These are phyloP conservation scores for Fraxinus cuspidata DNA, from an alignment of 257 asterid species.

Conservation along the genomic window DNA sequence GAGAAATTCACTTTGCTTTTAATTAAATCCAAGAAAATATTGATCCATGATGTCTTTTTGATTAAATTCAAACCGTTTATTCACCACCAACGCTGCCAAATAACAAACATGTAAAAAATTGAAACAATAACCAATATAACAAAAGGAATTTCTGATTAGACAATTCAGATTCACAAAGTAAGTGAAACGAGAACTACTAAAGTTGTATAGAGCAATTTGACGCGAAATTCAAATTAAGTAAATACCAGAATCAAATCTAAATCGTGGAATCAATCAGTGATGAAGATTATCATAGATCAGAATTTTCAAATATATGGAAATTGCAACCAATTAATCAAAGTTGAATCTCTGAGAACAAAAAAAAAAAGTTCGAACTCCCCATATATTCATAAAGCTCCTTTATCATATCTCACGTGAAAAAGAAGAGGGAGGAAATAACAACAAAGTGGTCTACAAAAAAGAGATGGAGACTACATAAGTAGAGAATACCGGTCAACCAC, in stretches of 20 bases:
- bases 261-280: neutral
- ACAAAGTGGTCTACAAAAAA: neutral
- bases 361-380: neutral
- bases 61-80: neutral
- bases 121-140: neutral
- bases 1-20: neutral
- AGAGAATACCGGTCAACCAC: neutral
- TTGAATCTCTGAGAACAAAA: neutral
- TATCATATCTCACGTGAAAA: neutral
- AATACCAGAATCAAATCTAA: neutral
- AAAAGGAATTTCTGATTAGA: neutral
- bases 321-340: neutral
- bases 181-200: neutral
- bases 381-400: neutral
- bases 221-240: neutral
- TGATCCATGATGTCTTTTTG: slow-evolving; percentile 2
- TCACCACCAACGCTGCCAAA: neutral
- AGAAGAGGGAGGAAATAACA: neutral
- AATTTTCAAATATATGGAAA: neutral
- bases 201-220: neutral
- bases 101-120: neutral
- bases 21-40: slow-evolving; percentile 15
- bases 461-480: neutral
- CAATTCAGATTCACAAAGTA: neutral
- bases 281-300: neutral